Evolutionary conservation across 495 filamentous ascomycete species (phyloP).

Genomic region (Emericellopsis terricola): DNA sequence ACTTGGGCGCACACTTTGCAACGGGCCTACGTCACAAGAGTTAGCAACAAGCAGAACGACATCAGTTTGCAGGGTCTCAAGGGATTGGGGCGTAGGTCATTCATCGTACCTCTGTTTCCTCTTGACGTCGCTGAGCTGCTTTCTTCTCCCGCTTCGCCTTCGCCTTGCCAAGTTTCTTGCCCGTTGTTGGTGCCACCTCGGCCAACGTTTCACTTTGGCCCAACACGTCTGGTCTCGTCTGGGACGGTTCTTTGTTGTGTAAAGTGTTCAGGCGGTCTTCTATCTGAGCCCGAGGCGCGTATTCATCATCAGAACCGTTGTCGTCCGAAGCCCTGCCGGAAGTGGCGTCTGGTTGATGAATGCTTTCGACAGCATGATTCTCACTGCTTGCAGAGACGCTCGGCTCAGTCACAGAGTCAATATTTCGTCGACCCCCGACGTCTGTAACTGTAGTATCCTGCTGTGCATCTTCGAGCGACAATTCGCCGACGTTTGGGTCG

Average conservation of each 20-base stretch:
- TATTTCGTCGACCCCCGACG: too few relatives aligned
- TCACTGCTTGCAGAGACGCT: too few relatives aligned
- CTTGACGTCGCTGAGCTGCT: conserved; percentile 30
- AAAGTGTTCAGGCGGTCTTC: conserved; percentile 25
- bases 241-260: too few relatives aligned
- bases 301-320: conserved; percentile 20
- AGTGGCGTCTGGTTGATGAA: too few relatives aligned
- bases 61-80: background rate
- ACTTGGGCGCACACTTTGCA: conserved; percentile 44
- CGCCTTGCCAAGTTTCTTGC: conserved; percentile 60
- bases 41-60: too few relatives aligned
- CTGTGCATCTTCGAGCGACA: background rate
- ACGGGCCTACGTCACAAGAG: conserved; percentile 18
- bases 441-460: background rate
- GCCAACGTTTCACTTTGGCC: too few relatives aligned
- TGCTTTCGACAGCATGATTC: too few relatives aligned
- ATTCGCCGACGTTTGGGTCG: too few relatives aligned
- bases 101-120: conserved; percentile 19
- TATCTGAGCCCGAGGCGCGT: conserved; percentile 21
- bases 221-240: too few relatives aligned
- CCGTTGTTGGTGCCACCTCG: too few relatives aligned
- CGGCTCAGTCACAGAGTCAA: too few relatives aligned
- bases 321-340: too few relatives aligned
- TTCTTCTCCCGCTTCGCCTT: conserved; percentile 76
- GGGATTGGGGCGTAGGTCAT: background rate